These are phyloP conservation scores for Letharia lupina DNA, from an alignment of 495 filamentous ascomycete genomes.

Conservation along the genomic window DNA sequence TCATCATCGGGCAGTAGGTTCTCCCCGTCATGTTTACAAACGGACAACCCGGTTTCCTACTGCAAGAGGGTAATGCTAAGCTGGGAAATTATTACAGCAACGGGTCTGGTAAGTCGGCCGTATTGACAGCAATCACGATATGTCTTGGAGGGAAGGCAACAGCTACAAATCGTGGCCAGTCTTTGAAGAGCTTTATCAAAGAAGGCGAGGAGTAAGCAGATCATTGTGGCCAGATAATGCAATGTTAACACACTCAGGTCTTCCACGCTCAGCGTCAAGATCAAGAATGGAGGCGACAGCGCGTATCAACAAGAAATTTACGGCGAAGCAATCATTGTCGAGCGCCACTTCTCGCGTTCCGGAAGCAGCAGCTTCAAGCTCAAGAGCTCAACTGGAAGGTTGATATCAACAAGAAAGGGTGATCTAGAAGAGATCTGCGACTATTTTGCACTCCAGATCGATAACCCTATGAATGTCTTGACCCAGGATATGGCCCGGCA, in stretches of 20 bases:
- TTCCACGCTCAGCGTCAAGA: slow-evolving; percentile 57
- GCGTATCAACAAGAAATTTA: slow-evolving; percentile 77
- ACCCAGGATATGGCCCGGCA: slow-evolving; percentile 93
- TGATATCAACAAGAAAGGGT: slow-evolving; percentile 71
- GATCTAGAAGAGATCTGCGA: slow-evolving; percentile 94
- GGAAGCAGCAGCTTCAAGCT: slow-evolving; percentile 79
- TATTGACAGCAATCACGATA: slow-evolving; percentile 88
- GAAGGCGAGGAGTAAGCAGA: slow-evolving; percentile 62
- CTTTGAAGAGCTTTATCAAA: slow-evolving; percentile 86
- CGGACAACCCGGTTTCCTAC: neutral
- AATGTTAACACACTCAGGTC: slow-evolving; percentile 24
- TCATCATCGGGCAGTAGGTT: slow-evolving; percentile 71
- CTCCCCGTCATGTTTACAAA: neutral
- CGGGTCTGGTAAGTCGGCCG: slow-evolving; percentile 96
- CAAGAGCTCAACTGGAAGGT: slow-evolving; percentile 60
- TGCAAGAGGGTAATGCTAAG: neutral
- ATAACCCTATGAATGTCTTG: slow-evolving; percentile 96
- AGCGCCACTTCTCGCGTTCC: slow-evolving; percentile 74
- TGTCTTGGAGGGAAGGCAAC: slow-evolving; percentile 93
- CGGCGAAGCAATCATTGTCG: slow-evolving; percentile 79
- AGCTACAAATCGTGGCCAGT: slow-evolving; percentile 89
- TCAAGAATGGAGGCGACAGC: slow-evolving; percentile 82
- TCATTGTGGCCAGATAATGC: slow-evolving; percentile 21
- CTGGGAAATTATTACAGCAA: slow-evolving; percentile 39
- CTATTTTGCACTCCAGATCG: slow-evolving; percentile 85